These are phyloP conservation scores for Tuber borchii DNA, from an alignment of 495 filamentous ascomycete species.

Conservation along the genomic window DNA sequence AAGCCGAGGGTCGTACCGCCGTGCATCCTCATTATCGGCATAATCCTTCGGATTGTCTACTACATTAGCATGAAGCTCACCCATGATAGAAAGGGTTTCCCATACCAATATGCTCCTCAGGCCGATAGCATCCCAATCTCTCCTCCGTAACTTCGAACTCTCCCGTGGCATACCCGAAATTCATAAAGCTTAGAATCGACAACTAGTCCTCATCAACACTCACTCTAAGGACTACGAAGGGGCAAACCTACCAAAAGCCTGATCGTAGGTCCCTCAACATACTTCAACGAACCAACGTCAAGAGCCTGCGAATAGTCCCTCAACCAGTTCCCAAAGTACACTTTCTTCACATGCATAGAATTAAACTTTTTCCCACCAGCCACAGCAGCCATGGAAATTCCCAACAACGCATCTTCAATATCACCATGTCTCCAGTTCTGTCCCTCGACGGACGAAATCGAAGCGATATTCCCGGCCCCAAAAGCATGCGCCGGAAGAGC, in stretches of 20 bases:
- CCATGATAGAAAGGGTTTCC: not conserved
- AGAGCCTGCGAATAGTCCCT: slow-evolving; percentile 75
- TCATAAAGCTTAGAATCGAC: slow-evolving; percentile 55
- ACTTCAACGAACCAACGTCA: slow-evolving; percentile 82
- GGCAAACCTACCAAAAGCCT: slow-evolving; percentile 58
- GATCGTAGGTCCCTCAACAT: slow-evolving; percentile 81
- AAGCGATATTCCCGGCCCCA: slow-evolving; percentile 77
- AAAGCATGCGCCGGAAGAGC: slow-evolving; percentile 67
- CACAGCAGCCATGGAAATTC: slow-evolving; percentile 64
- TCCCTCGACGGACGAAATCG: slow-evolving; percentile 58
- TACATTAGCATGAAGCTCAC: not conserved
- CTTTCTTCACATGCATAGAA: slow-evolving; percentile 78
- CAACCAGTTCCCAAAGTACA: slow-evolving; percentile 89
- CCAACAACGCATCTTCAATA: slow-evolving; percentile 82
- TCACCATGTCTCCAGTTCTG: slow-evolving; percentile 93
- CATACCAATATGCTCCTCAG: slow-evolving; percentile 72
- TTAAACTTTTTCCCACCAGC: slow-evolving; percentile 78
- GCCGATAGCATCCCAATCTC: slow-evolving; percentile 78
- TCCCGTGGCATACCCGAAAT: slow-evolving; percentile 73
- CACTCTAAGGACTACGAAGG: slow-evolving; percentile 9
- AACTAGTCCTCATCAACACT: slow-evolving; percentile 29
- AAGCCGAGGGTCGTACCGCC: slow-evolving; percentile 69
- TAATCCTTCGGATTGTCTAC: slow-evolving; percentile 68
- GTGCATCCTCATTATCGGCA: slow-evolving; percentile 76
- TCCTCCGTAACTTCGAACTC: slow-evolving; percentile 90